Conservation (phyloP, 2,329 filamentous ascomycete genomes). For the Endoconidiophora laricicola region DNA sequence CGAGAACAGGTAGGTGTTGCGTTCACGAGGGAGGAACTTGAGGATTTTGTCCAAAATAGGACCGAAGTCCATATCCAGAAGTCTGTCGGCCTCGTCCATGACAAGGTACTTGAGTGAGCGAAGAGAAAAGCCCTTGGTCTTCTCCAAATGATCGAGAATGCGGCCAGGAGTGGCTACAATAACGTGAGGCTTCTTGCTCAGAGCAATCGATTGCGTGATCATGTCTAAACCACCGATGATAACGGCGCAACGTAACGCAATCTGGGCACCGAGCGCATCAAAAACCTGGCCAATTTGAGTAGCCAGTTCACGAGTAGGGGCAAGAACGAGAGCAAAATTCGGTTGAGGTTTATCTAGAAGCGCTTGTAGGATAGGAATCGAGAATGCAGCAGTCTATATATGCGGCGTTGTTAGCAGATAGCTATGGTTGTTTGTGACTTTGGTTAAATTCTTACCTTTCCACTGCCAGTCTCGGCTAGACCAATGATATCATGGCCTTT, state of each 20-base stretch:
- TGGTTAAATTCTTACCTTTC: constrained; percentile 35
- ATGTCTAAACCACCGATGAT: constrained; percentile 93
- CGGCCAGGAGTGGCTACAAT: constrained; percentile 84
- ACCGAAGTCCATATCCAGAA: constrained; percentile 88
- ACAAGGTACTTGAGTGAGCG: constrained; percentile 72
- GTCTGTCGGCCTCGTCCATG: constrained; percentile 84
- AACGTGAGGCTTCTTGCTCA: constrained; percentile 92
- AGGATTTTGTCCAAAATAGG: constrained; percentile 86
- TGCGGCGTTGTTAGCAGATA: neutral
- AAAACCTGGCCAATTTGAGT: constrained; percentile 81
- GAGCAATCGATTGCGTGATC: constrained; percentile 75
- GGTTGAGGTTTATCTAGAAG: constrained; percentile 77
- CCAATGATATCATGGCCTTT: constrained; percentile 77
- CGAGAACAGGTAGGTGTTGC: constrained; percentile 76
- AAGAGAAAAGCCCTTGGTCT: constrained; percentile 89
- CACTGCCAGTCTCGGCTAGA: constrained; percentile 84
- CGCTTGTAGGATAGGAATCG: constrained; percentile 77
- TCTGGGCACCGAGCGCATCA: constrained; percentile 71
- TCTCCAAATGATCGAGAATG: constrained; percentile 81
- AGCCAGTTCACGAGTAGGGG: constrained; percentile 84
- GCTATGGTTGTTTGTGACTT: neutral
- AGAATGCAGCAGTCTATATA: constrained; percentile 64
- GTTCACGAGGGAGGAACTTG: constrained; percentile 65
- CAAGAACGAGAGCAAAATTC: constrained; percentile 76
- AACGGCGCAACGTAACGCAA: constrained; percentile 71